Evolutionary conservation across 768 basidiomycete genomes (phyloP).

Genomic region (Macrolepiota dolichaula): DNA sequence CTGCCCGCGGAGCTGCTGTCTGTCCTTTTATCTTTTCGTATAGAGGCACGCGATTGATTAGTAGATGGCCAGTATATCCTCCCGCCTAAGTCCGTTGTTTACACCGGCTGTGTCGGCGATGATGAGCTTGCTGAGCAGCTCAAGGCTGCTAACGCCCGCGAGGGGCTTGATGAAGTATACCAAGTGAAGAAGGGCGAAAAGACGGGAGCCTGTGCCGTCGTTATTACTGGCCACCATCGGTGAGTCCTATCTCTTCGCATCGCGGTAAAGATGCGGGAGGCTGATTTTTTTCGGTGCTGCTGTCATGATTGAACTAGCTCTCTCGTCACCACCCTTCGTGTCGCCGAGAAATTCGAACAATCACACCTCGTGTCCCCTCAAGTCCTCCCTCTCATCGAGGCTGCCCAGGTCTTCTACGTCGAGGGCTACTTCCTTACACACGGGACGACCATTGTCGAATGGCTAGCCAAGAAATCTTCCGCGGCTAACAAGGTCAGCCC

Average conservation of each 20-base stretch:
- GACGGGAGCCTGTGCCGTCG: slow-evolving; percentile 95
- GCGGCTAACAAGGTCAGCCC: slow-evolving; percentile 64
- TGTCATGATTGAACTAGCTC: slow-evolving; percentile 48
- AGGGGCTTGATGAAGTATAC: slow-evolving; percentile 87
- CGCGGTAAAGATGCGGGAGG: slow-evolving; percentile 14
- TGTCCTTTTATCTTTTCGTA: slow-evolving; percentile 24
- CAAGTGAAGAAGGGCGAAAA: slow-evolving; percentile 82
- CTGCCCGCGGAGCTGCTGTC: slow-evolving; percentile 94
- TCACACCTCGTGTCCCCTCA: slow-evolving; percentile 73
- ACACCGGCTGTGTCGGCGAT: slow-evolving; percentile 90
- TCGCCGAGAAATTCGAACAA: slow-evolving; percentile 86
- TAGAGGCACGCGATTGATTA: neutral
- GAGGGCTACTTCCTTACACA: slow-evolving; percentile 98
- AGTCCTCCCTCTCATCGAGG: slow-evolving; percentile 74
- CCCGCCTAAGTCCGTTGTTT: slow-evolving; percentile 85
- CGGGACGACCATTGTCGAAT: slow-evolving; percentile 66
- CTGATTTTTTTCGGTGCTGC: neutral
- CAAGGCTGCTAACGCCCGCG: slow-evolving; percentile 84
- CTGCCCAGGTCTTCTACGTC: slow-evolving; percentile 87
- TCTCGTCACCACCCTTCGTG: slow-evolving; percentile 86
- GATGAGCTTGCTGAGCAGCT: slow-evolving; percentile 91
- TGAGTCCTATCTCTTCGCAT: slow-evolving; percentile 22
- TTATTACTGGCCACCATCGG: slow-evolving; percentile 93
- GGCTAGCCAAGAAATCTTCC: slow-evolving; percentile 77
- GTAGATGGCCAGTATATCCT: slow-evolving; percentile 71